Percentiles rank a stretch among this genome's conserved stretches.
Evolutionary conservation across 225 moss, liverwort and hornwort species (phyloP).

Genomic region (Antitrichia curtipendula): DNA sequence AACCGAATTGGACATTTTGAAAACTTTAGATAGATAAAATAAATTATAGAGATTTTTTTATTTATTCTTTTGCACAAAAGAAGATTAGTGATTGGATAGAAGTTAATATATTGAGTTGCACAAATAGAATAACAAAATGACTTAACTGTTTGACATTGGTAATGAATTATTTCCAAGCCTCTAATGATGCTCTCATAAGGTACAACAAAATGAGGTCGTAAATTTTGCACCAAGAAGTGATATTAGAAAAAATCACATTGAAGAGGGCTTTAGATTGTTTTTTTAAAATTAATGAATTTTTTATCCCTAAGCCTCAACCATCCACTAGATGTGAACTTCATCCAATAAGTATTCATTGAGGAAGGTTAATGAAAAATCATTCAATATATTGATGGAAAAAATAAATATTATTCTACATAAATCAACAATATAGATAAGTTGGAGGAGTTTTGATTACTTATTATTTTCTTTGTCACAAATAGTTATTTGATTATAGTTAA

Average conservation of each 20-base stretch:
- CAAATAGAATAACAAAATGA: background rate
- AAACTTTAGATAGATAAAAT: background rate
- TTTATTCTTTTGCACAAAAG: background rate
- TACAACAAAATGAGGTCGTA: background rate
- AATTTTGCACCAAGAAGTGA: background rate
- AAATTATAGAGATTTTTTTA: background rate
- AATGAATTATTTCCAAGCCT: rapidly evolving
- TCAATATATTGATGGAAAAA: background rate
- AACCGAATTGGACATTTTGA: rapidly evolving
- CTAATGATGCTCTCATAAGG: rapidly evolving
- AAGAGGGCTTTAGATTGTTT: background rate
- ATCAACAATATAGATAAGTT: background rate
- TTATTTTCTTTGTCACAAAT: background rate
- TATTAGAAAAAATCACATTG: background rate
- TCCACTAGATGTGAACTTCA: background rate
- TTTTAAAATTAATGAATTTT: background rate
- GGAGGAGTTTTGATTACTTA: background rate
- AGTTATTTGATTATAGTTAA: background rate
- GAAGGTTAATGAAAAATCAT: background rate
- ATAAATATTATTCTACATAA: background rate
- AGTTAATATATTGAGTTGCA: background rate
- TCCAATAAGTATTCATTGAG: background rate
- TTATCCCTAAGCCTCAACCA: background rate
- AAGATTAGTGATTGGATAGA: background rate
- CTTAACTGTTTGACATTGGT: rapidly evolving